Base-by-base conservation (phyloP, 306 rosid species). In the Arachis hypogaea region DNA sequence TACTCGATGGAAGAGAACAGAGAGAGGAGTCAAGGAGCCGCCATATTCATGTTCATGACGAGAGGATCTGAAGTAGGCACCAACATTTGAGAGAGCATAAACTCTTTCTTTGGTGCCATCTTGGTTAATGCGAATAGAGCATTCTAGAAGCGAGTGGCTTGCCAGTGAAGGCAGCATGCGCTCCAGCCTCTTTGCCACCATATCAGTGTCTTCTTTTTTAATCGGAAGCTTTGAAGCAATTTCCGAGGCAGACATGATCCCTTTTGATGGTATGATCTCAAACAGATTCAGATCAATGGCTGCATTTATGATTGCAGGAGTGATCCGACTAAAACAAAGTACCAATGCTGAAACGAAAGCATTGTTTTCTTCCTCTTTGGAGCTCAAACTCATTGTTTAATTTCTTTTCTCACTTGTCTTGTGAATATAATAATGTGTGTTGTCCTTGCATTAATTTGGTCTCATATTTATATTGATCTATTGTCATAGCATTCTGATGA, bases 161-260 rank as follows among this genome's bases (percentile, higher is more conserved):
- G 75, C 63, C 56, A 76, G 1, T 36, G 61, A 2, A n/a, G 57
- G 44, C 11, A 76, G 49, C 11, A 76, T 59, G 45, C 80, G 55
- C 2, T 68, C 80, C 40, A 76, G 69, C 63, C 63, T 76, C 0
- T 50, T 29, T 3, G 46, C 63, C 63, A 38, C 63, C 69, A 68
- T 68, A 50, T 68, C 22, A 0, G 68, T 22, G 12, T 76, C 68
- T 18, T 18, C 22, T 18, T 18, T 18, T 67, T 46, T 45, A 45
- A 58, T 59, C 38, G 74, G 80, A 67, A 76, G 43, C 36, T 45
- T 4, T 36, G 74, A 76, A 45, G 80, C 80, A 49, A 76, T 68
- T 33, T 76, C 69, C 47, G 47, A 59, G 1, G 80, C 80, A 43
- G 46, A 43, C 46, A 18, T 18, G 22, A 43, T 43, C 8, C 46